Conservation (phyloP, 345 rosid species). For the Citrus cavaleriei region DNA sequence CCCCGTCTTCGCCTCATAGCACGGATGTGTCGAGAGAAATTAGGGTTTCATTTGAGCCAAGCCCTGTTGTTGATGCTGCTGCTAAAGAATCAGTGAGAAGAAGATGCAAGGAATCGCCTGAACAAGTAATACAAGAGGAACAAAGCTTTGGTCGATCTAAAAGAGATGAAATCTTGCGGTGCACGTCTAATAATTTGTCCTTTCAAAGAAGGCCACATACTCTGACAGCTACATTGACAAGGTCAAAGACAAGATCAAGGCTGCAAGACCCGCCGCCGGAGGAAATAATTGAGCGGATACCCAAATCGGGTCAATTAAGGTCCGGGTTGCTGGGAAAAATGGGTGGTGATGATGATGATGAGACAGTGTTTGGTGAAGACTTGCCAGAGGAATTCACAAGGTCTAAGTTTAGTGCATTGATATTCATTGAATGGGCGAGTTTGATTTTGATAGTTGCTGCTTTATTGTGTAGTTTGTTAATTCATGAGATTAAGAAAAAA, state of each 20-base stretch:
- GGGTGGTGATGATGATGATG: slow-evolving; percentile 67
- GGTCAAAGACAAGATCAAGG: slow-evolving; percentile 63
- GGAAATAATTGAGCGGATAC: slow-evolving; percentile 26
- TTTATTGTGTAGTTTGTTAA: slow-evolving; percentile 44
- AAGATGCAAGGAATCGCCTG: slow-evolving; percentile 19
- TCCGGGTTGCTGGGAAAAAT: slow-evolving; percentile 41
- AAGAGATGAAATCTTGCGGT: slow-evolving; percentile 37
- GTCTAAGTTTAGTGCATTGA: slow-evolving; percentile 32
- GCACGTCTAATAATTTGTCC: slow-evolving; percentile 41
- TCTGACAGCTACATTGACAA: slow-evolving; percentile 21
- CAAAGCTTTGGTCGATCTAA: not conserved
- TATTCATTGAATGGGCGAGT: slow-evolving; percentile 66
- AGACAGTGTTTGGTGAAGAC: slow-evolving; percentile 63
- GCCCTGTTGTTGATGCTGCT: slow-evolving; percentile 9
- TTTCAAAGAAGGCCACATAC: slow-evolving; percentile 38
- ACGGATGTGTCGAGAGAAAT: slow-evolving; percentile 33
- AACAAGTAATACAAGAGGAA: not conserved
- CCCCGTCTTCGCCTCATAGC: slow-evolving; percentile 1
- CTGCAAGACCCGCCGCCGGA: slow-evolving; percentile 65
- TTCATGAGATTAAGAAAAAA: slow-evolving; percentile 27
- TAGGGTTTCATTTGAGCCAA: slow-evolving; percentile 56
- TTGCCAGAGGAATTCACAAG: slow-evolving; percentile 61
- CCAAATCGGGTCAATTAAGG: slow-evolving; percentile 49
- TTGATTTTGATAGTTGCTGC: slow-evolving; percentile 51
- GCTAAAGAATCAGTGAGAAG: slow-evolving; percentile 23